Evolutionary conservation across 768 basidiomycete genomes (phyloP), one percentile per base, ranked within the genome.

Genomic region (Cubamyces sp.): DNA sequence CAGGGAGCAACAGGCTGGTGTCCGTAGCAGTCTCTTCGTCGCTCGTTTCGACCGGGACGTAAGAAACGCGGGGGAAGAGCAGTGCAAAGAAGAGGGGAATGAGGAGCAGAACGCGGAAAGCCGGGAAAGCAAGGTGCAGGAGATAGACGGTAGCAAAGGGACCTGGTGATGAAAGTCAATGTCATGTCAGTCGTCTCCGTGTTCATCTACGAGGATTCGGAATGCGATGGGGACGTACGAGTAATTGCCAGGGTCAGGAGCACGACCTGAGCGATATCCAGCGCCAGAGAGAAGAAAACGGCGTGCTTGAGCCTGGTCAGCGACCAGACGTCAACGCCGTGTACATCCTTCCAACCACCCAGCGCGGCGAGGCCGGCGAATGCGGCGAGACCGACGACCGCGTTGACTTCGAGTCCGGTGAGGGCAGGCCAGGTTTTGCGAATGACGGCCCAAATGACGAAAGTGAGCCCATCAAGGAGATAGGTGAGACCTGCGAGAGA

Each of bases 341-440:
- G 81, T 57, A 89, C 77, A 64, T 91, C 91, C 74, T 93, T 92
- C 84, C 86, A 92, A 14, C 89, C 81, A 9, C 92, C 92, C 46
- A 92, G 76, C 11, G 86, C 85, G 15, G 91, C 88, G 51, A 94
- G 77, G 40, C 88, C 87, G 39, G 85, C 77, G 67, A 90, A 91
- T 4, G 87, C 88, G 43, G 84, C 69, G 34, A 92, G 79, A 56
- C 90, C 92, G 46, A 87, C 72, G 45, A 92, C 69, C 43, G 91
- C 78, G 66, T 83, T 90, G 70, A 87, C 73, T 68, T 89, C 88
- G 43, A 90, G 80, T 23, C 87, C 90, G 8, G 87, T 85, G 62
- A 78, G 68, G 42, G 73, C 77, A 14, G 82, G 83, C 91, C 93
- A 94, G 11, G 78, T 62, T 66, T 87, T 85, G 66, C 83, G 78